Evolutionary conservation across 257 asterid genomes (phyloP).

Genomic region (Solanum appendiculatum): DNA sequence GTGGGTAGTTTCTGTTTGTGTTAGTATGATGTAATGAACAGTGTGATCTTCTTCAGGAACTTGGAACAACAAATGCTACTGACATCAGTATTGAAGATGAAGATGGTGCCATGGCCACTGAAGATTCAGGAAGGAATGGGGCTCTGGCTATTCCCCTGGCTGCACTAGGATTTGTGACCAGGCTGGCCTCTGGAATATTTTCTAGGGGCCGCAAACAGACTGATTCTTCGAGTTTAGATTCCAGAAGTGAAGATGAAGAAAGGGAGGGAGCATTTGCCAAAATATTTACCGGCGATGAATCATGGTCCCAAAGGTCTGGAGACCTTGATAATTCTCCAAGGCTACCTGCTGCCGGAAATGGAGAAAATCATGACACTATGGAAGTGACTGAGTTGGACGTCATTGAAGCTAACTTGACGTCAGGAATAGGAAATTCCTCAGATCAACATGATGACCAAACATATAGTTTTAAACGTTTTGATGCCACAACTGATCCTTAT

Average conservation of each 20-base stretch:
- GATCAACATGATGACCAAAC: constrained; percentile 16
- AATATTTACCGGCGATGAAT: constrained; percentile 28
- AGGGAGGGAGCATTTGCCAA: constrained; percentile 6
- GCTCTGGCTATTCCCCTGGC: constrained; percentile 83
- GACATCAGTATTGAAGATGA: constrained; percentile 40
- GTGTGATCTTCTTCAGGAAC: constrained; percentile 34
- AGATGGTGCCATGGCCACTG: constrained; percentile 32
- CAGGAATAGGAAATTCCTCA: constrained; percentile 23
- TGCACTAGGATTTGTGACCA: constrained; percentile 82
- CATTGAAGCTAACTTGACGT: constrained; percentile 38
- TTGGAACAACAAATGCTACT: constrained; percentile 28
- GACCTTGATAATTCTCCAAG: constrained; percentile 25
- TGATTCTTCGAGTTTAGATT: constrained; percentile 32
- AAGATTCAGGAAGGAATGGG: constrained; percentile 61
- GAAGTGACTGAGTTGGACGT: constrained; percentile 35
- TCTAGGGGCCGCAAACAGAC: constrained; percentile 55
- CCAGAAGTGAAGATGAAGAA: constrained; percentile 53
- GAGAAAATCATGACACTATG: constrained; percentile 25
- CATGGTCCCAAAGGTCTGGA: constrained; percentile 39
- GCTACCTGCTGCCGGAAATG: constrained; percentile 22
- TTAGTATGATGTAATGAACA: background rate
- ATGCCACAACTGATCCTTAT: constrained; percentile 65
- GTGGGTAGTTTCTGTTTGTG: background rate
- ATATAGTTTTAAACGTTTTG: constrained; percentile 70
- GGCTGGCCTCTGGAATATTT: constrained; percentile 88